Evolutionary conservation across 1,284 basidiomycete species (phyloP), one percentile per base, ranked within the genome.

Genomic region (Cryptococcus wingfieldii): DNA sequence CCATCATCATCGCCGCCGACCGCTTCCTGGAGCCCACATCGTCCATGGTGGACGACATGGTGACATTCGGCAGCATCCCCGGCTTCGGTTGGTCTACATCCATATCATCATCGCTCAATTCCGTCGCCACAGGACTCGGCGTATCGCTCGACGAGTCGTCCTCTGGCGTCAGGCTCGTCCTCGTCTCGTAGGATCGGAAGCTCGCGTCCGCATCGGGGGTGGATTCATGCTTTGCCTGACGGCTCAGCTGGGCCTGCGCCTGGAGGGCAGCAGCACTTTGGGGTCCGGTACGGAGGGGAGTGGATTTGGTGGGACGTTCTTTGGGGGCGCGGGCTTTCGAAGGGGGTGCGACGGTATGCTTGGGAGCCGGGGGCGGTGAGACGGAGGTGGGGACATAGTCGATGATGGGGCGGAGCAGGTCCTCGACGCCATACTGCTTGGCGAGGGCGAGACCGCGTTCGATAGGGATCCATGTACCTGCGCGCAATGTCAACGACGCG

Each of bases 391-490:
- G 90, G 54, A 89, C 85, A 72, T 95, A 98, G 72, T 97, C 92
- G 60, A 98, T 91, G 62, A 99, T 91, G 25, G 96, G 91, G 37
- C 90, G 86, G n/a, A 99, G 82, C 14, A 90, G 80, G 25, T 80
- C 74, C 64, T 94, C 90, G 70, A 96, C 94, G 63, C 92, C 91
- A 79, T 98, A 98, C 72, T 96, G 92, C 67, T 86, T 90, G 28
- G 91, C 89, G 14, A 99, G 82, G 34, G 81, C 80, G 51, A 98
- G 80, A 5, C 94, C 94, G 56, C 92, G 82, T 54, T 96, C 92
- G 59, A 96, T 86, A 19, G 96, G 96, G 61, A 99, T 95, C 96
- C 96, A 99, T 38, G 96, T 99, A 18, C 96, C 94, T 98, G 28
- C 25, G 45, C 37, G 31, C 31, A 34, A 34, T 34, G 31, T 34